Conservation (phyloP, 2,329 filamentous ascomycete genomes). For the Penicillium sp. region DNA sequence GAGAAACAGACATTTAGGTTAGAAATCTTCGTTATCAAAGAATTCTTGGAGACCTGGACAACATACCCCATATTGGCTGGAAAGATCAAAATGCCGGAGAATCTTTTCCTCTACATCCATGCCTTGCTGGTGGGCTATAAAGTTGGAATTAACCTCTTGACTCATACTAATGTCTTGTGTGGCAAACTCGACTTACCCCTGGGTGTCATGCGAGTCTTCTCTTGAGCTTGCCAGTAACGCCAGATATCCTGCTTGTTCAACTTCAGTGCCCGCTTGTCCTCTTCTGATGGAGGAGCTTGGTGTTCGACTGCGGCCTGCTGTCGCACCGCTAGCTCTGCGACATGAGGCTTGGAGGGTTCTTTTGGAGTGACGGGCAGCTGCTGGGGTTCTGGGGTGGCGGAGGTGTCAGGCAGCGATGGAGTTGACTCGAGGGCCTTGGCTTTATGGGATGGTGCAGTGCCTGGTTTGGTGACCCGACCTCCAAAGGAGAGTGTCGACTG, state of each 20-base stretch:
- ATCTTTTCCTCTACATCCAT: conserved; percentile 78
- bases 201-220: conserved; percentile 64
- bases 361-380: conserved; percentile 24
- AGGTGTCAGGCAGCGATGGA: conserved; percentile 35
- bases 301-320: conserved; percentile 50
- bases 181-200: conserved; percentile 42
- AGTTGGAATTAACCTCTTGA: neutral
- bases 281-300: conserved; percentile 33
- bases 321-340: conserved; percentile 39
- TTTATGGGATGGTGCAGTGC: conserved; percentile 34
- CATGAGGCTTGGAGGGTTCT: conserved; percentile 30
- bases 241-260: conserved; percentile 68
- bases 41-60: neutral
- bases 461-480: conserved; percentile 58
- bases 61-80: conserved; percentile 85
- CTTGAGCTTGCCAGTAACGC: conserved; percentile 73
- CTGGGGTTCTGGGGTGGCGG: conserved; percentile 28
- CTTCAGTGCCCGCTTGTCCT: conserved; percentile 55
- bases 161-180: neutral
- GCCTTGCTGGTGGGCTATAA: conserved; percentile 69
- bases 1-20: neutral
- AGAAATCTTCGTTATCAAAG: neutral
- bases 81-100: conserved; percentile 87
- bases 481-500: conserved; percentile 65
- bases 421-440: conserved; percentile 34